Evolutionary conservation across 352 stramenopile genomes (phyloP).

Genomic region (Phytophthora hybrid): DNA sequence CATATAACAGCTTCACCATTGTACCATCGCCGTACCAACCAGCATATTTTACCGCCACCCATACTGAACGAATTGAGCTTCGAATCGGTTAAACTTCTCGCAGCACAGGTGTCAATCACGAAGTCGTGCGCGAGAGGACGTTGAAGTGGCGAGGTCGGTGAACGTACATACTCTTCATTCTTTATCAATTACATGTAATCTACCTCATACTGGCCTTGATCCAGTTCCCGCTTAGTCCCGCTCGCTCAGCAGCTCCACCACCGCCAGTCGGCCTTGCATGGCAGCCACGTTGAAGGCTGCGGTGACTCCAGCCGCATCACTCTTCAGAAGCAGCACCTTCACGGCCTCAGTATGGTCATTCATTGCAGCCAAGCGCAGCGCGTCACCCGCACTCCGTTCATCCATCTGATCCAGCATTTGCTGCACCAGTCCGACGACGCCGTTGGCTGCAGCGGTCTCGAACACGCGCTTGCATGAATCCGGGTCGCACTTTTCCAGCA

Average conservation of each 20-base stretch:
- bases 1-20: too few species aligned
- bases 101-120: too few species aligned
- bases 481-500: conserved; percentile 17
- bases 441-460: conserved; percentile 17
- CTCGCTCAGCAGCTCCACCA: conserved; percentile 29
- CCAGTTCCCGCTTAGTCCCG: conserved; percentile 5
- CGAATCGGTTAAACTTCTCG: too few species aligned
- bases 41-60: too few species aligned
- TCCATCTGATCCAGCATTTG: conserved; percentile 27
- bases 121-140: too few species aligned
- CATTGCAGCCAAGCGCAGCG: conserved; percentile 18
- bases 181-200: not conserved
- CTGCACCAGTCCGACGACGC: conserved; percentile 16
- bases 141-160: too few species aligned
- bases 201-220: not conserved
- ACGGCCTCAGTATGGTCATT: conserved; percentile 23
- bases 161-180: not conserved
- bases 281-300: conserved; percentile 22
- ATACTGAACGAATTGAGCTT: too few species aligned
- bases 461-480: conserved; percentile 23
- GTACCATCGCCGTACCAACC: too few species aligned
- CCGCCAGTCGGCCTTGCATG: conserved; percentile 26
- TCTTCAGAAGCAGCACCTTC: conserved; percentile 24
- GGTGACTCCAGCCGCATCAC: conserved; percentile 16
- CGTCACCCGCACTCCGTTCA: conserved; percentile 4